Conservation (phyloP, 2,329 filamentous ascomycete genomes). For the Fusarium udum region DNA sequence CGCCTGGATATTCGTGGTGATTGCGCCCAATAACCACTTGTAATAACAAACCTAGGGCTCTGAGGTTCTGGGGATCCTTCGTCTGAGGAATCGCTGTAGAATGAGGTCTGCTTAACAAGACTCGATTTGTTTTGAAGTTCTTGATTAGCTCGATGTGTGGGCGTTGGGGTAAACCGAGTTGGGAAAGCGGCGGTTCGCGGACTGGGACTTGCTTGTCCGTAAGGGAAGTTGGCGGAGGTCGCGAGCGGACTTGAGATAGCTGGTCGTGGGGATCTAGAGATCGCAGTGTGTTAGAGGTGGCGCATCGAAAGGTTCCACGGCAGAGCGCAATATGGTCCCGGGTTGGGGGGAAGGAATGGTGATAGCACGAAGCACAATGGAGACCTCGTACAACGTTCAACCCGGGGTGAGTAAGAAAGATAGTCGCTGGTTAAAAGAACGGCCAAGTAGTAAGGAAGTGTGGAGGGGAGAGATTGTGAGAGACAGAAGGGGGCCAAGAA, state of each 20-base stretch:
- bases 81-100: conserved; percentile 51
- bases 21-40: background rate
- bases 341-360: conserved; percentile 31
- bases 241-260: conserved; percentile 61
- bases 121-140: conserved; percentile 20
- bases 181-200: conserved; percentile 43
- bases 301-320: conserved; percentile 37
- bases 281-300: conserved; percentile 26
- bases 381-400: conserved; percentile 40
- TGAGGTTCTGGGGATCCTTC: conserved; percentile 47
- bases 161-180: conserved; percentile 42
- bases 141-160: conserved; percentile 29
- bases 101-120: conserved; percentile 43
- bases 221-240: conserved; percentile 54
- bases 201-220: conserved; percentile 55
- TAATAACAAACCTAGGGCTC: conserved; percentile 47
- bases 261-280: conserved; percentile 58
- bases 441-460: conserved; percentile 21
- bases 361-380: conserved; percentile 34
- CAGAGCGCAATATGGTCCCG: conserved; percentile 36
- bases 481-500: conserved; percentile 38
- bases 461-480: conserved; percentile 39
- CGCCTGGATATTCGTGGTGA: background rate
- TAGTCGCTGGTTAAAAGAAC: conserved; percentile 30
- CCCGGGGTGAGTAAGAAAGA: conserved; percentile 25